Percentiles rank a stretch among this genome's conserved stretches.
Conservation (phyloP, 2,329 filamentous ascomycete genomes). For the Thyridium curvatum region DNA sequence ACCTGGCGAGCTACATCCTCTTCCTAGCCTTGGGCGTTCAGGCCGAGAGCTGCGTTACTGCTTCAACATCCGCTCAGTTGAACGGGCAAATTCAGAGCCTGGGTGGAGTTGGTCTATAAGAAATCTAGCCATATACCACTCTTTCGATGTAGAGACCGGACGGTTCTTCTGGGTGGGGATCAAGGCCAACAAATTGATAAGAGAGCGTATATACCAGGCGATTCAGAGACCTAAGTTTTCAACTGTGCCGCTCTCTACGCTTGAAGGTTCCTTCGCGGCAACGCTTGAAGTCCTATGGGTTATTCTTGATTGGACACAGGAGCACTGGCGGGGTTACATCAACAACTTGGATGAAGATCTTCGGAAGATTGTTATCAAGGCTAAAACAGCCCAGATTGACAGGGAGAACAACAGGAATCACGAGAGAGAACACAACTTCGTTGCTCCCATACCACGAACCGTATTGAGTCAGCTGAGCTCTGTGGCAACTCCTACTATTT, state of each 20-base stretch:
- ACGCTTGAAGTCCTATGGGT: no score
- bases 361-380: background rate
- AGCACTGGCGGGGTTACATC: background rate
- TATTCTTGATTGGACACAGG: no score
- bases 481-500: no score
- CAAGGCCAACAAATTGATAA: conserved; percentile 1
- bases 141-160: background rate
- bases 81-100: no score
- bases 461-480: no score
- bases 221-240: no score
- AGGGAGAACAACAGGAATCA: no score
- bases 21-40: background rate
- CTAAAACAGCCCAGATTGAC: background rate
- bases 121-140: conserved; percentile 1
- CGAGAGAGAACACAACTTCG: no score
- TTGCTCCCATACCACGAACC: no score
- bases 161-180: background rate
- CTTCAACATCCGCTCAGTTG: background rate
- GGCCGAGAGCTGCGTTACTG: background rate
- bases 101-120: conserved; percentile 1
- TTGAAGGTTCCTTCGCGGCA: no score
- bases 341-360: background rate
- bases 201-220: background rate
- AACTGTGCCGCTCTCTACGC: no score
- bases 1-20: no score